phyloP scores from a whole-genome alignment of 495 filamentous ascomycete species.

The Daldinia caldariorum region DNA sequence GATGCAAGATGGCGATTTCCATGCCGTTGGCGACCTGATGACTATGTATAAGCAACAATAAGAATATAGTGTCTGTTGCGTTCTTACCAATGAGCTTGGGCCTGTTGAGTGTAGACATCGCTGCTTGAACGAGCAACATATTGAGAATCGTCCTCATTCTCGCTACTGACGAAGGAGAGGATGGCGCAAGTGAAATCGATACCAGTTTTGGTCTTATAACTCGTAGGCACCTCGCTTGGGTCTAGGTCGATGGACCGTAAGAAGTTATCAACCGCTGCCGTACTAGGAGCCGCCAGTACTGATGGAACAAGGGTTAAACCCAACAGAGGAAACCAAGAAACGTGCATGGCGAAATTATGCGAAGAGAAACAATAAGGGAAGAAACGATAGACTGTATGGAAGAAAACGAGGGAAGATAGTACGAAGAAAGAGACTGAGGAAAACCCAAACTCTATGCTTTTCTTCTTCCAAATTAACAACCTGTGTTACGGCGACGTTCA shows the following conservation, averaged over 20 bases:
- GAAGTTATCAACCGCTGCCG: not conserved
- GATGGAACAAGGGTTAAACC: slow-evolving; percentile 4
- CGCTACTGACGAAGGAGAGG: not conserved
- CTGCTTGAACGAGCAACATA: slow-evolving; percentile 1
- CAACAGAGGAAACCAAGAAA: slow-evolving; percentile 1
- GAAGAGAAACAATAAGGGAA: not conserved
- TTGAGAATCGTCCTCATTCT: not conserved
- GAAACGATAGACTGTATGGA: slow-evolving; percentile 2
- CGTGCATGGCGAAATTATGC: not conserved
- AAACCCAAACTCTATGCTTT: slow-evolving; percentile 4
- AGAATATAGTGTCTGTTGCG: not conserved
- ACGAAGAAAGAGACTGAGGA: slow-evolving; percentile 8
- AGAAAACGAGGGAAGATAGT: not conserved
- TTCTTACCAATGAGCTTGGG: slow-evolving; percentile 12
- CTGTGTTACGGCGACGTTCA: not conserved
- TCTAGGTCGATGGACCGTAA: slow-evolving; percentile 1
- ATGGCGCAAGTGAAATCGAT: slow-evolving; percentile 3
- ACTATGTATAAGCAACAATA: not conserved
- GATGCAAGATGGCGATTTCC: slow-evolving; percentile 8
- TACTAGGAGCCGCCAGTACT: not conserved
- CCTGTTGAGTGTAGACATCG: slow-evolving; percentile 3
- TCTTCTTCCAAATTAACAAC: not conserved
- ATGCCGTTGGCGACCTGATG: slow-evolving; percentile 7
- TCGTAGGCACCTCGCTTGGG: not conserved
- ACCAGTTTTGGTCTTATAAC: not conserved